Percentiles rank a stretch among this genome's conserved stretches.
Conservation (phyloP, 768 basidiomycete species). For the Pleurotus cornucopiae region DNA sequence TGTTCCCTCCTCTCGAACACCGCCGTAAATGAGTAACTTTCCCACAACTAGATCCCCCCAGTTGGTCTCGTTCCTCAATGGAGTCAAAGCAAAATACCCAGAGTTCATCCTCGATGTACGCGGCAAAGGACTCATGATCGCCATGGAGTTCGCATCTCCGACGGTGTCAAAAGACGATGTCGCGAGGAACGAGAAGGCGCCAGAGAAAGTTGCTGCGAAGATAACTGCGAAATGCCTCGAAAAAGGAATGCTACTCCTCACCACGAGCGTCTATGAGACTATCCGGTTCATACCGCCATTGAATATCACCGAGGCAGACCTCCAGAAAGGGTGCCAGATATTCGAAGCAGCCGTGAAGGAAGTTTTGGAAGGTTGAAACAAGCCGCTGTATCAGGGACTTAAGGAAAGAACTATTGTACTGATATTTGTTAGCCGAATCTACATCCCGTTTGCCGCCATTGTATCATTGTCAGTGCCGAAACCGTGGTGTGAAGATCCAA, state of each 20-base stretch:
- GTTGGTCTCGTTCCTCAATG: conserved; percentile 58
- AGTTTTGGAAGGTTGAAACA: conserved; percentile 44
- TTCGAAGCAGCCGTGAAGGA: conserved; percentile 71
- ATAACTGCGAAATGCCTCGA: conserved; percentile 80
- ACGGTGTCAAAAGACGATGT: conserved; percentile 50
- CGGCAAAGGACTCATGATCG: conserved; percentile 88
- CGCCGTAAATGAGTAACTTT: background rate
- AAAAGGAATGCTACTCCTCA: conserved; percentile 82
- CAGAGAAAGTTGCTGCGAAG: conserved; percentile 55
- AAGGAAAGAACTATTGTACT: background rate
- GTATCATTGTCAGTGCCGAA: no score
- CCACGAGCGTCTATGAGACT: conserved; percentile 85
- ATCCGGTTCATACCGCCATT: conserved; percentile 92
- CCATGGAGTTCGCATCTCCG: conserved; percentile 71
- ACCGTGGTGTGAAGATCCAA: background rate
- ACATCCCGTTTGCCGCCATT: no score
- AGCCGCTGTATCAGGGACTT: background rate
- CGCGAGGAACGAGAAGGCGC: conserved; percentile 23
- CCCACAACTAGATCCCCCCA: conserved; percentile 56
- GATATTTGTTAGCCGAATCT: background rate
- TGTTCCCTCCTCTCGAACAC: conserved; percentile 6
- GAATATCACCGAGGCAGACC: conserved; percentile 72
- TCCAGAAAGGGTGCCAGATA: conserved; percentile 62
- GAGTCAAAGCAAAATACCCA: conserved; percentile 49
- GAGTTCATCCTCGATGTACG: conserved; percentile 78